These are phyloP conservation scores for Suhomyces pyralidae DNA, from an alignment of 805 yeast species.

Conservation along the genomic window DNA sequence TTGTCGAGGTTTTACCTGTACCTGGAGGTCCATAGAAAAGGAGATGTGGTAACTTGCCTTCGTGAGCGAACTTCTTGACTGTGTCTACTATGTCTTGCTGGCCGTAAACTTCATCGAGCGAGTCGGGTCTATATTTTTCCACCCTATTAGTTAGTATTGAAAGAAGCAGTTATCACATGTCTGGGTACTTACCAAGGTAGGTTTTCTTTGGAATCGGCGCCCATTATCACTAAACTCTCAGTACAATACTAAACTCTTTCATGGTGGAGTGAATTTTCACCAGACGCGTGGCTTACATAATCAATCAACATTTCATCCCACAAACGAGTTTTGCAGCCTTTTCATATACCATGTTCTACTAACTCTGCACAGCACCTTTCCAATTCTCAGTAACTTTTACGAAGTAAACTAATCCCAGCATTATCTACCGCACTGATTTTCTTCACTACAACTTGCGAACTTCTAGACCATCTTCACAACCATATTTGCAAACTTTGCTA, in stretches of 20 bases:
- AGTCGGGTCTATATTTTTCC: slow-evolving; percentile 88
- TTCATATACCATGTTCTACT: too few species aligned
- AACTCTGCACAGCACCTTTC: too few species aligned
- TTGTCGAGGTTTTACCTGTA: slow-evolving; percentile 88
- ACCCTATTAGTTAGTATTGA: slow-evolving; percentile 58
- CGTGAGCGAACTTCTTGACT: slow-evolving; percentile 77
- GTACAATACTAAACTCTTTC: neutral
- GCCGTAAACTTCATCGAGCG: slow-evolving; percentile 86
- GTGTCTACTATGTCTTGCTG: slow-evolving; percentile 85
- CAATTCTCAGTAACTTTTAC: too few species aligned
- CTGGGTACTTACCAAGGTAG: slow-evolving; percentile 15
- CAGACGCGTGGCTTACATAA: neutral
- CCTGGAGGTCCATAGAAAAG: slow-evolving; percentile 96
- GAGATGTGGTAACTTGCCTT: slow-evolving; percentile 84
- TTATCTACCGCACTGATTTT: too few species aligned
- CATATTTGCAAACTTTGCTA: too few species aligned
- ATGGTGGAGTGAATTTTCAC: neutral
- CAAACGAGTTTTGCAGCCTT: neutral
- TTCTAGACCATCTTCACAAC: too few species aligned
- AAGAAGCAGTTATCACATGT: too few species aligned
- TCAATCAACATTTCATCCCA: too few species aligned
- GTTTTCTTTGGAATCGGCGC: slow-evolving; percentile 7
- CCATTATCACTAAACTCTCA: neutral
- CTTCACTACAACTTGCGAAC: too few species aligned
- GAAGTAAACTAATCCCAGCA: too few species aligned